Percentiles rank a stretch among this genome's conserved stretches.
phyloP scores from a whole-genome alignment of 2,329 filamentous ascomycete genomes.

The Pseudopithomyces maydicus region DNA sequence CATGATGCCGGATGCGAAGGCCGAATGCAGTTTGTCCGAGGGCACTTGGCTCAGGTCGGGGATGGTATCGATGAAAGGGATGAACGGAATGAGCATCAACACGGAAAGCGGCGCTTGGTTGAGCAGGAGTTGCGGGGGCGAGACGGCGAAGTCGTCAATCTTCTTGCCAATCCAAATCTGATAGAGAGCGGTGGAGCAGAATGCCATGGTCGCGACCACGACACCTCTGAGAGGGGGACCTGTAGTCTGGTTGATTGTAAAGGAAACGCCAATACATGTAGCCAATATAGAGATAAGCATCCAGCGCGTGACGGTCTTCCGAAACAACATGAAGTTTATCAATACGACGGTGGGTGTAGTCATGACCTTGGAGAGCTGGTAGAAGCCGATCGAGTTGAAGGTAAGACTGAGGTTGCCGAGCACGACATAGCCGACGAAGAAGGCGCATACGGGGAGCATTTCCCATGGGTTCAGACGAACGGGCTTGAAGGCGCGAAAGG shows the following conservation, averaged over 20 bases:
- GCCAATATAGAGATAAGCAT: slow-evolving; percentile 49
- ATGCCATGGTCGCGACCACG: slow-evolving; percentile 50
- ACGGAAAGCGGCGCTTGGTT: slow-evolving; percentile 55
- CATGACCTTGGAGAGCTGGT: slow-evolving; percentile 56
- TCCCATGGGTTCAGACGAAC: slow-evolving; percentile 50
- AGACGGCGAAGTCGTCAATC: slow-evolving; percentile 52
- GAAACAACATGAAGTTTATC: slow-evolving; percentile 52
- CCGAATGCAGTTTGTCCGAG: slow-evolving; percentile 46
- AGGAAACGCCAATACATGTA: slow-evolving; percentile 51
- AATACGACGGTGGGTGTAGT: slow-evolving; percentile 54
- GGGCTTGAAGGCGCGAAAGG: slow-evolving; percentile 53
- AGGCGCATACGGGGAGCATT: slow-evolving; percentile 53
- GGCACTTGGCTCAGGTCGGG: slow-evolving; percentile 46
- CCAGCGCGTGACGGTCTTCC: slow-evolving; percentile 48
- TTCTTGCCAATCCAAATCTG: slow-evolving; percentile 58
- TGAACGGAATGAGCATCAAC: slow-evolving; percentile 49
- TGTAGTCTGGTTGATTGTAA: slow-evolving; percentile 50
- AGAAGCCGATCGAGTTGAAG: slow-evolving; percentile 55
- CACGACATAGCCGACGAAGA: slow-evolving; percentile 54
- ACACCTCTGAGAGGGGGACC: slow-evolving; percentile 49
- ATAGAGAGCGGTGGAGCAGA: slow-evolving; percentile 53
- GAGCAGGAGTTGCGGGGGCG: slow-evolving; percentile 51
- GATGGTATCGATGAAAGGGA: slow-evolving; percentile 51
- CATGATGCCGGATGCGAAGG: slow-evolving; percentile 50
- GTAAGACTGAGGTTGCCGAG: slow-evolving; percentile 53